These are phyloP conservation scores for Cystobasidium tubakii DNA, from an alignment of 768 basidiomycete species.

Conservation along the genomic window DNA sequence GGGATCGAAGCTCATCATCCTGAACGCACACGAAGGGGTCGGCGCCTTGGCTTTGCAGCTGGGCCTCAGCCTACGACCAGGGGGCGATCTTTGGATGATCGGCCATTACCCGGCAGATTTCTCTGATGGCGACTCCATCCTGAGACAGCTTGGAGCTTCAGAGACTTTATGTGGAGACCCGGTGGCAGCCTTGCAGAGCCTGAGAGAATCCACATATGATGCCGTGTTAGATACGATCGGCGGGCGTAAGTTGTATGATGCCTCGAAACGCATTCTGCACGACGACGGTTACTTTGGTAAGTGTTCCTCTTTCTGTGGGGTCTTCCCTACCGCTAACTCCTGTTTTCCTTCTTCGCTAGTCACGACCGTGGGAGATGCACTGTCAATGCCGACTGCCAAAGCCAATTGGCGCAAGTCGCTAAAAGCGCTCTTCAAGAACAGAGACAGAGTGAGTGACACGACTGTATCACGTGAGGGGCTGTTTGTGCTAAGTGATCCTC, in stretches of 20 bases:
- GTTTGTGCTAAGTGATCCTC: background rate
- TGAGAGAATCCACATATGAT: conserved; percentile 46
- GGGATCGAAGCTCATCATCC: conserved; percentile 43
- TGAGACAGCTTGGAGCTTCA: conserved; percentile 39
- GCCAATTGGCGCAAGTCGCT: conserved; percentile 38
- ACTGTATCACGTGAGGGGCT: background rate
- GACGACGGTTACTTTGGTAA: conserved; percentile 43
- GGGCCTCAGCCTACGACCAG: conserved; percentile 33
- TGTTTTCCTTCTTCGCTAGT: background rate
- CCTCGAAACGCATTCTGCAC: conserved; percentile 43
- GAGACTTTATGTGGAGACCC: conserved; percentile 44
- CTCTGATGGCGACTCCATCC: conserved; percentile 37
- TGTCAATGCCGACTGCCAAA: conserved; percentile 14
- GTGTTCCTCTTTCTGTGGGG: conserved; percentile 26
- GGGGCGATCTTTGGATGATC: conserved; percentile 39
- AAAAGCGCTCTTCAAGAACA: conserved; percentile 46
- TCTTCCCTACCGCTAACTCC: background rate
- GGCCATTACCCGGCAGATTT: conserved; percentile 41
- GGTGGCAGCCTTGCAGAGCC: conserved; percentile 40
- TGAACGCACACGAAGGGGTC: conserved; percentile 44
- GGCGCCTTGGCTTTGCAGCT: conserved; percentile 45
- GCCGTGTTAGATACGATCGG: conserved; percentile 46
- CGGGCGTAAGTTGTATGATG: conserved; percentile 45
- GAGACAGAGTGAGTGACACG: conserved; percentile 31
- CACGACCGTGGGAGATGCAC: conserved; percentile 38